These are phyloP conservation scores for Helicocarpus griseus DNA, from an alignment of 2,329 filamentous ascomycete species.

Conservation along the genomic window DNA sequence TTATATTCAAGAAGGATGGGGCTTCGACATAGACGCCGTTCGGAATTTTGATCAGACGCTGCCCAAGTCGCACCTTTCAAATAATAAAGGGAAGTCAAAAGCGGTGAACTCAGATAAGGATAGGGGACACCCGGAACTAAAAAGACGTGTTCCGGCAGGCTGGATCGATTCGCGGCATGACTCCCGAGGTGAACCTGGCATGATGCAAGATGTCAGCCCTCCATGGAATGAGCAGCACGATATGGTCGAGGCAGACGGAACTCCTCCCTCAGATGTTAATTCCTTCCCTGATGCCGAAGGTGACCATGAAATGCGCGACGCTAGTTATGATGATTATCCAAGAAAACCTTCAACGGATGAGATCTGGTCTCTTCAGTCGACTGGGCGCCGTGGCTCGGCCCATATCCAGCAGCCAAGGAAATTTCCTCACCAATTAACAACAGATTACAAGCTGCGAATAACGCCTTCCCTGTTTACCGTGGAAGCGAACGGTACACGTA, in stretches of 20 bases:
- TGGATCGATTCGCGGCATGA: conserved; percentile 32
- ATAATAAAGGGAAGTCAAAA: conserved; percentile 38
- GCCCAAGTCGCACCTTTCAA: conserved; percentile 21
- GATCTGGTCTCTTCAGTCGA: conserved; percentile 13
- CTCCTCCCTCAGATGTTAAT: conserved; percentile 1
- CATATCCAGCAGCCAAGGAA: conserved; percentile 7
- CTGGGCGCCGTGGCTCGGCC: conserved; percentile 12
- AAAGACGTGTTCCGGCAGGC: conserved; percentile 42
- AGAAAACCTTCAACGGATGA: conserved; percentile 9
- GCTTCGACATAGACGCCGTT: conserved; percentile 57
- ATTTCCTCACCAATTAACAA: neutral
- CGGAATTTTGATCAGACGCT: conserved; percentile 52
- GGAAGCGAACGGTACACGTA: conserved; percentile 31
- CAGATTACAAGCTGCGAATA: conserved; percentile 9
- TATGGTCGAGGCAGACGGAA: conserved; percentile 35
- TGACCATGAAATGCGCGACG: conserved; percentile 37
- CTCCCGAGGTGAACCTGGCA: conserved; percentile 3
- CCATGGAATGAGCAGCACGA: conserved; percentile 40
- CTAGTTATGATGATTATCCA: conserved; percentile 17
- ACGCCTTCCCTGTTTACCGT: conserved; percentile 25
- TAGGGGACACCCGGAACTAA: conserved; percentile 41
- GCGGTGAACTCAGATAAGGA: conserved; percentile 39
- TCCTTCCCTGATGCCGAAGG: conserved; percentile 25
- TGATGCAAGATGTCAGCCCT: conserved; percentile 12
- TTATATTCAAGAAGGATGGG: conserved; percentile 82